These are phyloP conservation scores for Pseudozyma sp. DNA, from an alignment of 1,284 basidiomycete genomes.

Conservation along the genomic window DNA sequence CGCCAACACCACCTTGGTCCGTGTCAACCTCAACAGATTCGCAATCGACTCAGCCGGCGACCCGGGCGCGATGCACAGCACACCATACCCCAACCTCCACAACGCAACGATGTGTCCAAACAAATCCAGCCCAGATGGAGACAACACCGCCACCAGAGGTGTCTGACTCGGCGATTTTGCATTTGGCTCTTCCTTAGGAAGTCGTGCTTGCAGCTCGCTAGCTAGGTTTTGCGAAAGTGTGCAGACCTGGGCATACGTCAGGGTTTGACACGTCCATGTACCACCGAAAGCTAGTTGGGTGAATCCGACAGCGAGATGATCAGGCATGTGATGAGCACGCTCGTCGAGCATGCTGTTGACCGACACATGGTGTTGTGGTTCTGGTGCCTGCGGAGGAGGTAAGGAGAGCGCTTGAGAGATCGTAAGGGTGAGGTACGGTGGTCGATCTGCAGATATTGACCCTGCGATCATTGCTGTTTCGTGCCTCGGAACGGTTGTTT, in stretches of 20 bases:
- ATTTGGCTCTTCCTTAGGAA: slow-evolving; percentile 14
- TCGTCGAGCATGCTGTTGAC: slow-evolving; percentile 68
- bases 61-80: slow-evolving; percentile 69
- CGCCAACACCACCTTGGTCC: slow-evolving; percentile 72
- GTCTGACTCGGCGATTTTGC: slow-evolving; percentile 14
- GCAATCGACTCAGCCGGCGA: slow-evolving; percentile 74
- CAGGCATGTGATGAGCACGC: slow-evolving; percentile 62
- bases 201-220: slow-evolving; percentile 3
- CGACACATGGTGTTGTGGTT: slow-evolving; percentile 66
- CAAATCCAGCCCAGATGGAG: slow-evolving; percentile 70
- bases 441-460: slow-evolving; percentile 20
- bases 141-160: slow-evolving; percentile 67
- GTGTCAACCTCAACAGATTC: slow-evolving; percentile 73
- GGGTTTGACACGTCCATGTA: slow-evolving; percentile 60
- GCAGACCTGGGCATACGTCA: slow-evolving; percentile 44
- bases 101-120: slow-evolving; percentile 69
- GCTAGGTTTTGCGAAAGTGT: slow-evolving; percentile 13
- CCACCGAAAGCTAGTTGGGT: slow-evolving; percentile 29
- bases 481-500: too few relatives aligned
- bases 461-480: slow-evolving; percentile 5
- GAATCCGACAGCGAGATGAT: slow-evolving; percentile 69
- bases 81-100: slow-evolving; percentile 69
- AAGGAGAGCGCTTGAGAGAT: slow-evolving; percentile 47
- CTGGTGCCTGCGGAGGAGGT: slow-evolving; percentile 39
- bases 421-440: slow-evolving; percentile 48